A percentile compares a stretch with the other conserved stretches of the same genome.
Conservation (phyloP, 2,329 filamentous ascomycete species). For the Dothidotthia symphoricarpi region DNA sequence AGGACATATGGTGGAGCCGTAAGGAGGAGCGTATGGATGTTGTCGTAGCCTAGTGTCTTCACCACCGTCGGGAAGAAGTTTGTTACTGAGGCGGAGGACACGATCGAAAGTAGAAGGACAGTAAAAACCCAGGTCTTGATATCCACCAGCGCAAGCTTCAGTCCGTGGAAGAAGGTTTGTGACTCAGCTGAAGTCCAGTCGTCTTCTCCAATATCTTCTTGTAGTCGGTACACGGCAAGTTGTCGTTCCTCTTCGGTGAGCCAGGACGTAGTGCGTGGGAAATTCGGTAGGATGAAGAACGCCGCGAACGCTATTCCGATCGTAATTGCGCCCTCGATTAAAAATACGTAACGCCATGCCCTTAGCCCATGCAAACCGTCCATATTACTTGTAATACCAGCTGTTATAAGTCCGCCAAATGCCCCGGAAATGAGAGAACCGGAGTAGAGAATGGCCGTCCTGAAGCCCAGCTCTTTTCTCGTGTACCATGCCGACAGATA, state of each 20-base stretch:
- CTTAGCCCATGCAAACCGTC: slow-evolving; percentile 56
- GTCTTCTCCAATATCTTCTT: slow-evolving; percentile 43
- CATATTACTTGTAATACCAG: slow-evolving; percentile 66
- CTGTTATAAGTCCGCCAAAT: slow-evolving; percentile 62
- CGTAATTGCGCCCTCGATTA: slow-evolving; percentile 68
- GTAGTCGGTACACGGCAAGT: slow-evolving; percentile 39
- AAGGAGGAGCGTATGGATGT: slow-evolving; percentile 52
- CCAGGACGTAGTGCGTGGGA: slow-evolving; percentile 53
- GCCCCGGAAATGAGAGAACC: slow-evolving; percentile 69
- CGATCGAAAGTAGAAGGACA: slow-evolving; percentile 41
- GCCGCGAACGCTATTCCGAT: slow-evolving; percentile 58
- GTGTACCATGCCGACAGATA: slow-evolving; percentile 68
- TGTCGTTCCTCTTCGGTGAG: slow-evolving; percentile 42
- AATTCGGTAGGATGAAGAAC: slow-evolving; percentile 64
- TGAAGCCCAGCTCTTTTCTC: slow-evolving; percentile 63
- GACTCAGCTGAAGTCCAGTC: slow-evolving; percentile 39
- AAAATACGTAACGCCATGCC: slow-evolving; percentile 68
- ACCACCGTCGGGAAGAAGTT: slow-evolving; percentile 64
- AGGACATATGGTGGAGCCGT: slow-evolving; percentile 48
- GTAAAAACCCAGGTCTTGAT: slow-evolving; percentile 44
- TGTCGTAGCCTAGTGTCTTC: slow-evolving; percentile 58
- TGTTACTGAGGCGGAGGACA: slow-evolving; percentile 41
- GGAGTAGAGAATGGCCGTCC: slow-evolving; percentile 65
- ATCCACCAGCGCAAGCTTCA: slow-evolving; percentile 43
- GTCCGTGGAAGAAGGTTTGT: slow-evolving; percentile 42